These are phyloP conservation scores for Dichotomocladium elegans DNA, from an alignment of 371 early-diverging fungal species.

Conservation along the genomic window DNA sequence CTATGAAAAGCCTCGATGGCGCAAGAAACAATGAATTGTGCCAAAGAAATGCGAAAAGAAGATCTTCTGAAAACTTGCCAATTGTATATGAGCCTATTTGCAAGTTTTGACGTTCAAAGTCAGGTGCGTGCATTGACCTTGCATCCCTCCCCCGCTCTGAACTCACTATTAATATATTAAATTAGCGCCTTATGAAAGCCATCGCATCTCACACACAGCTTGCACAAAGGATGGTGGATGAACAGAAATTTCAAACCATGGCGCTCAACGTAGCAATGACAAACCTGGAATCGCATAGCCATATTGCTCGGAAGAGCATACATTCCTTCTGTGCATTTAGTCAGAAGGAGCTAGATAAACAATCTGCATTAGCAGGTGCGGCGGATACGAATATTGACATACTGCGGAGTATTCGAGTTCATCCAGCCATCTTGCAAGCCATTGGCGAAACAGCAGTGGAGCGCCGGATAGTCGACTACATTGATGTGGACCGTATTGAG, in stretches of 20 bases:
- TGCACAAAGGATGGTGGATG: slow-evolving; percentile 43
- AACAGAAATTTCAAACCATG: slow-evolving; percentile 51
- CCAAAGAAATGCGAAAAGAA: slow-evolving; percentile 5
- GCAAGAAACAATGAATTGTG: too few species aligned
- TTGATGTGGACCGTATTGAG: slow-evolving; percentile 17
- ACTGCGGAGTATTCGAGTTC: slow-evolving; percentile 21
- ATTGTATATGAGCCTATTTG: slow-evolving; percentile 18
- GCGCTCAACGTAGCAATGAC: slow-evolving; percentile 58
- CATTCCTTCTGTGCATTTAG: slow-evolving; percentile 10
- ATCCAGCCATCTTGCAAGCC: slow-evolving; percentile 13
- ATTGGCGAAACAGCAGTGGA: not conserved
- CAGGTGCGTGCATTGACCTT: slow-evolving; percentile 19
- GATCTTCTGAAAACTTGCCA: slow-evolving; percentile 14
- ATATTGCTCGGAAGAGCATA: slow-evolving; percentile 10
- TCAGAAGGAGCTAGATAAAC: slow-evolving; percentile 23
- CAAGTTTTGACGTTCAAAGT: slow-evolving; percentile 26
- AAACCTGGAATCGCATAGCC: slow-evolving; percentile 52
- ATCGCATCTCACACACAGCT: slow-evolving; percentile 37
- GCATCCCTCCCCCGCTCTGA: too few species aligned
- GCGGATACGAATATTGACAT: slow-evolving; percentile 22
- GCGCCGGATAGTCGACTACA: slow-evolving; percentile 19
- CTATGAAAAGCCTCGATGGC: too few species aligned
- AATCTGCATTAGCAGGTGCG: slow-evolving; percentile 14
- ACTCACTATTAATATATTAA: slow-evolving; percentile 2
- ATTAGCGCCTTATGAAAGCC: slow-evolving; percentile 22